Evolutionary conservation across 1,139 yeast genomes (phyloP).

Genomic region (Candida glucosophila): DNA sequence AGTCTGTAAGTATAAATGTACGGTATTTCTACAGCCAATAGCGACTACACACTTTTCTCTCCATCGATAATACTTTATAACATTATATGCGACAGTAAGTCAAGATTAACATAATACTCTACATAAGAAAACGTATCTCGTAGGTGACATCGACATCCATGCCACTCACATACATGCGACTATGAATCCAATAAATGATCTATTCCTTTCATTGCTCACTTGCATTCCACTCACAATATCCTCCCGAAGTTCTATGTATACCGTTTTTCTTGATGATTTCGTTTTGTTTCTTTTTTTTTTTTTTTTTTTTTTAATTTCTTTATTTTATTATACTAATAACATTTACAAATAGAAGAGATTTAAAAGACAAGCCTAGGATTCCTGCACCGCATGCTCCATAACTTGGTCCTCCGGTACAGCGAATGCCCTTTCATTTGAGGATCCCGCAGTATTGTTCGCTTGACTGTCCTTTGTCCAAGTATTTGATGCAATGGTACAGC

Average conservation of each 20-base stretch:
- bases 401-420: constrained; percentile 74
- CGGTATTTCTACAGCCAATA: too few species aligned
- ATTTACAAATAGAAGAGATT: not conserved
- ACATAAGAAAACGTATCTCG: too few species aligned
- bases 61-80: too few species aligned
- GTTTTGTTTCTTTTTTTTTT: constrained; percentile 6
- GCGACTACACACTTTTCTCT: too few species aligned
- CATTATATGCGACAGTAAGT: too few species aligned
- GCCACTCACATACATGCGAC: not conserved
- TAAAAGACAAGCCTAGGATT: constrained; percentile 7
- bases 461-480: constrained; percentile 34
- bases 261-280: constrained; percentile 8
- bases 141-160: too few species aligned
- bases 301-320: constrained; percentile 12
- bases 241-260: constrained; percentile 6
- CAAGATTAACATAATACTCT: too few species aligned
- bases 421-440: constrained; percentile 53
- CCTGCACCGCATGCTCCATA: constrained; percentile 59
- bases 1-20: not conserved
- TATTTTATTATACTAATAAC: constrained; percentile 9
- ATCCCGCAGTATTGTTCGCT: constrained; percentile 3
- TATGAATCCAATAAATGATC: not conserved
- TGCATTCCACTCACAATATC: constrained; percentile 1
- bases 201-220: too few species aligned
- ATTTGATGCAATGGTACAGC: constrained; percentile 33